Conservation (phyloP, 192 early-diverging fungal species). For the Backusella luteola region DNA sequence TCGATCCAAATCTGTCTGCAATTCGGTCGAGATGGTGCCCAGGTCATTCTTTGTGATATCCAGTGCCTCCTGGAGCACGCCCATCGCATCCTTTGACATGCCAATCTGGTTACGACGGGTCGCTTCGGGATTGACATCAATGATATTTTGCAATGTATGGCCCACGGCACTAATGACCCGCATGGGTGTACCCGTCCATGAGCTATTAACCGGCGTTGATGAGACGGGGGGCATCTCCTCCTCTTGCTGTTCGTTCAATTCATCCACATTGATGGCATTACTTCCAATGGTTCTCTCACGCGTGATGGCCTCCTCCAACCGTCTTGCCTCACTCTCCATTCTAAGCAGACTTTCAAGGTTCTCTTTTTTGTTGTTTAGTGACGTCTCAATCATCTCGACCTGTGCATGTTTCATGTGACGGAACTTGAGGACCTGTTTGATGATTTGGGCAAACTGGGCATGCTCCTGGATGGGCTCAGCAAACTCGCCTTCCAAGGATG, state of each 20-base stretch:
- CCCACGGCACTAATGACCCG: conserved; percentile 57
- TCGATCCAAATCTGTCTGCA: conserved; percentile 87
- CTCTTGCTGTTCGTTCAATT: conserved; percentile 26
- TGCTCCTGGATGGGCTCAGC: conserved; percentile 88
- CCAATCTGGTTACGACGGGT: conserved; percentile 88
- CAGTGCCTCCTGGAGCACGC: conserved; percentile 55
- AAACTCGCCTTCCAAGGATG: conserved; percentile 73
- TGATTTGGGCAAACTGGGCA: conserved; percentile 80
- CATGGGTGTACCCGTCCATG: conserved; percentile 40
- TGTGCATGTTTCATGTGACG: conserved; percentile 86
- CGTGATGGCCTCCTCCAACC: conserved; percentile 65
- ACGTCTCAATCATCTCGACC: conserved; percentile 72
- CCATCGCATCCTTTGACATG: conserved; percentile 79
- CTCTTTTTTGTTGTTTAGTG: conserved; percentile 69
- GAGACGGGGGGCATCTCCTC: conserved; percentile 17
- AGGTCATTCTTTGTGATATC: conserved; percentile 72
- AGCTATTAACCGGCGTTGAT: conserved; percentile 8
- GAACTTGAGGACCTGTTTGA: conserved; percentile 85
- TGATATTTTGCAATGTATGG: conserved; percentile 85
- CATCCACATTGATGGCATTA: conserved; percentile 15
- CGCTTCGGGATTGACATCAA: conserved; percentile 93
- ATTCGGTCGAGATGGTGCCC: conserved; percentile 71
- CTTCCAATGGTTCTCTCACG: conserved; percentile 35
- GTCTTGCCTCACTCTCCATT: conserved; percentile 71
- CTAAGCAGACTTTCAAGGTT: conserved; percentile 58